Percentiles rank a stretch among this genome's conserved stretches.
Evolutionary conservation across 768 basidiomycete genomes (phyloP).

Genomic region (Austroboletus festivus): DNA sequence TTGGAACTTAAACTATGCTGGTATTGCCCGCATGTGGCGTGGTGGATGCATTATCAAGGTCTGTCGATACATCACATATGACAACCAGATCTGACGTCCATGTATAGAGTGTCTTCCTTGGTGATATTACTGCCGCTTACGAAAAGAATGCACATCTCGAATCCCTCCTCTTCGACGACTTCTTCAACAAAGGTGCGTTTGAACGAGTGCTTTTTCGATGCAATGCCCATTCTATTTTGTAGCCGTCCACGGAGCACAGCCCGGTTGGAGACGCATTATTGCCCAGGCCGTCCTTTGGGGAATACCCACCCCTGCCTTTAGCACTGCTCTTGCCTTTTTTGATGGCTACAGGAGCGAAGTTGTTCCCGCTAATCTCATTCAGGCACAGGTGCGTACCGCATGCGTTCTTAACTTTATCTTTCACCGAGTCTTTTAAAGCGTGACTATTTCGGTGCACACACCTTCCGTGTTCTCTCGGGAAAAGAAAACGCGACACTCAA

Average conservation of each 20-base stretch:
- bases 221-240: slow-evolving; percentile 2
- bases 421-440: slow-evolving; percentile 46
- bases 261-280: slow-evolving; percentile 96
- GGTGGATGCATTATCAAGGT: slow-evolving; percentile 99
- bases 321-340: slow-evolving; percentile 97
- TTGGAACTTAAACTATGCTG: slow-evolving; percentile 97
- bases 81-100: slow-evolving; percentile 5
- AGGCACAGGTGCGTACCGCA: slow-evolving; percentile 67
- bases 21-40: slow-evolving; percentile 99
- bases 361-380: slow-evolving; percentile 90
- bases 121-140: slow-evolving; percentile 90
- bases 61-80: slow-evolving; percentile 11
- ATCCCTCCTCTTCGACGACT: slow-evolving; percentile 91
- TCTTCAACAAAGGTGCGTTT: slow-evolving; percentile 85
- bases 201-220: neutral
- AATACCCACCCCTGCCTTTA: slow-evolving; percentile 96
- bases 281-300: slow-evolving; percentile 98
- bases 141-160: slow-evolving; percentile 80
- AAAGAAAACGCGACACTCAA: slow-evolving; percentile 84
- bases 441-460: slow-evolving; percentile 99
- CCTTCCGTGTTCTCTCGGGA: slow-evolving; percentile 91
- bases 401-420: neutral
- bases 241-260: slow-evolving; percentile 93
- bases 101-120: slow-evolving; percentile 80
- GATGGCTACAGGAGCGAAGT: slow-evolving; percentile 97